Base-by-base conservation (phyloP, 2,329 filamentous ascomycete species). In the Nemania sp. region DNA sequence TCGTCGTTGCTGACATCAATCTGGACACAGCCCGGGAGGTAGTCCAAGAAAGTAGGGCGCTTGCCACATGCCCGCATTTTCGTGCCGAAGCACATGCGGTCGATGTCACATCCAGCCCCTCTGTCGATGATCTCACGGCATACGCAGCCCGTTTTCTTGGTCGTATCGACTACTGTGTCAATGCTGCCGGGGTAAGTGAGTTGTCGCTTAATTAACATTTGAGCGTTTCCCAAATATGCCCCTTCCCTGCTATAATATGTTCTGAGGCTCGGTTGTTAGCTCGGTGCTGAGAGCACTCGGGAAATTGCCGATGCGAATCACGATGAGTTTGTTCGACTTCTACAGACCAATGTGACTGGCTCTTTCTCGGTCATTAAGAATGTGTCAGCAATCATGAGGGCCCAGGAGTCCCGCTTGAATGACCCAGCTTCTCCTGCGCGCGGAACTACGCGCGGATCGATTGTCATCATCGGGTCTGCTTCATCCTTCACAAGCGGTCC, bases 131-230 rank as follows among this genome's bases (percentile, higher is more conserved):
- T 37, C 15, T 33, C 19, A 11, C 45, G 2, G 23, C 17, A 2
- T 11, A 44, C 5, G 45, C 31, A 23, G 23, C 37, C 9, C 17
- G 49, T n/a, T 11, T n/a, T 2, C 58, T 60, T 24, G 50, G 45
- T 6, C 54, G 61, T 3, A 36, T 62, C 17, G 47, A 50, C 30
- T 50, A 50, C 20, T 50, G 47, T 9, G 47, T 63, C n/a, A 61
- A 56, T 19, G 45, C 49, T 26, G 62, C 59, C 8, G 61, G 62
- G 17, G 57, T 62, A 48, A 49, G 54, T 44, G 15, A 6, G 20
- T 12, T 33, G 14, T 19, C 17, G 26, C 8, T 19, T 17, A 36
- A 6, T 17, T 6, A n/a, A 33, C 9, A 14, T 14, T n/a, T 36
- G 33, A 17, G 17, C 6, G 11, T 14, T n/a, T 19, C 22, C 12